Percentiles rank a stretch among this genome's conserved stretches.
Evolutionary conservation across 2,329 filamentous ascomycete genomes (phyloP).

Genomic region (Arthrobotrys musiformis): DNA sequence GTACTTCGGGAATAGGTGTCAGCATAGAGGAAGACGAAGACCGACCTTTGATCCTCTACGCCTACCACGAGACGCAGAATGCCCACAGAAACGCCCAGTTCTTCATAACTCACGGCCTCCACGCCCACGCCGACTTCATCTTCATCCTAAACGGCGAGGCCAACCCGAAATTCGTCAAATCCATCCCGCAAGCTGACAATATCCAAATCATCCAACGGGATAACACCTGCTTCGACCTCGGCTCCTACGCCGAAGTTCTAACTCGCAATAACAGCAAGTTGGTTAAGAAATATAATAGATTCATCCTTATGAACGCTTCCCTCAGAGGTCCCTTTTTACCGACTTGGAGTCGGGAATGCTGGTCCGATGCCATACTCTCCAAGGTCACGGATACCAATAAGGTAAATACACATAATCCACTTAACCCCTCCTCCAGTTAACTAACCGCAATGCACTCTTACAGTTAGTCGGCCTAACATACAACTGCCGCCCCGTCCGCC

Average conservation of each 20-base stretch:
- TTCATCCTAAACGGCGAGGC: slow-evolving; percentile 63
- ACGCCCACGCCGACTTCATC: slow-evolving; percentile 63
- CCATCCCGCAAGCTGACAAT: slow-evolving; percentile 61
- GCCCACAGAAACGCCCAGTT: slow-evolving; percentile 62
- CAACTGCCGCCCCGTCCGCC: slow-evolving; percentile 61
- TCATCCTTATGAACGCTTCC: slow-evolving; percentile 62
- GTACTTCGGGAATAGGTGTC: too few relatives aligned
- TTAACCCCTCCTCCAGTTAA: too few relatives aligned
- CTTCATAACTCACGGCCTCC: slow-evolving; percentile 63
- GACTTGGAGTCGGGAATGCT: slow-evolving; percentile 61
- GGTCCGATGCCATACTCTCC: slow-evolving; percentile 62
- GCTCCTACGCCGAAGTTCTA: slow-evolving; percentile 62
- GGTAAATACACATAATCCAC: slow-evolving; percentile 54
- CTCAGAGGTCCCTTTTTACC: slow-evolving; percentile 63
- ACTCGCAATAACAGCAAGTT: slow-evolving; percentile 58
- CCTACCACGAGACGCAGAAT: slow-evolving; percentile 61
- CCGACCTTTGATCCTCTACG: slow-evolving; percentile 61
- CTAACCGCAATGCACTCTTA: too few relatives aligned
- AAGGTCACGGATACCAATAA: slow-evolving; percentile 61
- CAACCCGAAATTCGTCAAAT: slow-evolving; percentile 54
- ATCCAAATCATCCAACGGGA: slow-evolving; percentile 60
- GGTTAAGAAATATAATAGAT: slow-evolving; percentile 62
- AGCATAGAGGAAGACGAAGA: not conserved
- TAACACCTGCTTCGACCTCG: slow-evolving; percentile 63
- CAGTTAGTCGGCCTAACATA: slow-evolving; percentile 63